Base-by-base conservation (phyloP, 306 rosid genomes). In the Castanospermum australe region DNA sequence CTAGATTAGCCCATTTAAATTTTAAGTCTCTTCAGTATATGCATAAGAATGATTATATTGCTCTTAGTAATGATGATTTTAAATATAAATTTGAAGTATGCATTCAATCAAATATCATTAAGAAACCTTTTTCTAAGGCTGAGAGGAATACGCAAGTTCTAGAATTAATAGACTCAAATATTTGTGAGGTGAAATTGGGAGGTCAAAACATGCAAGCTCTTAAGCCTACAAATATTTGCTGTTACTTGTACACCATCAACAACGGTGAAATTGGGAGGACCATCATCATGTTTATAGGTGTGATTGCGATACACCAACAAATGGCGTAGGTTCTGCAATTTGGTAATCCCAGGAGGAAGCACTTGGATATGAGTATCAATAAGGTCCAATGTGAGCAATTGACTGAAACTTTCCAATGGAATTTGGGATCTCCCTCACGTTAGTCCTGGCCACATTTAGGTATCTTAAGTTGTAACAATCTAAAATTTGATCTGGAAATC, bases 321-420 rank as follows among this genome's bases (percentile, higher is more conserved):
- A 50, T 39, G 55, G n/a, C 71, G 59, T 9, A 81, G 20, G 18
- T 72, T 12, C 5, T 54, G 17, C 35, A 75, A 47, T 48, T 57
- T 21, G 7, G 56, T 42, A 41, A 36, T 8, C 48, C 48, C 48
- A 42, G 15, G 10, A 42, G 48, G 48, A 42, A 42, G 48, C 15
- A 1, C 48, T 8, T 42, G 15, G 14, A 81, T 42, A 1, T 25
- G 4, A 5, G 85, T 74, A 4, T 44, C 2, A 24, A 11, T 15
- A 1, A 81, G 45, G 65, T 80, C 30, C 48, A 82, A 18, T 20
- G 72, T 82, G 39, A 13, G 77, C 22, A 82, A 76, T 56, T 82
- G 76, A 15, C 15, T n/a, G 25, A 22, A 82, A 72, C 20, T 12
- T 45, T 45, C 85, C 77, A 14, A 82, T 82, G 42, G 81, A 69